Conservation (phyloP, 805 yeast species). For the Saccharomycopsis capsularis region DNA sequence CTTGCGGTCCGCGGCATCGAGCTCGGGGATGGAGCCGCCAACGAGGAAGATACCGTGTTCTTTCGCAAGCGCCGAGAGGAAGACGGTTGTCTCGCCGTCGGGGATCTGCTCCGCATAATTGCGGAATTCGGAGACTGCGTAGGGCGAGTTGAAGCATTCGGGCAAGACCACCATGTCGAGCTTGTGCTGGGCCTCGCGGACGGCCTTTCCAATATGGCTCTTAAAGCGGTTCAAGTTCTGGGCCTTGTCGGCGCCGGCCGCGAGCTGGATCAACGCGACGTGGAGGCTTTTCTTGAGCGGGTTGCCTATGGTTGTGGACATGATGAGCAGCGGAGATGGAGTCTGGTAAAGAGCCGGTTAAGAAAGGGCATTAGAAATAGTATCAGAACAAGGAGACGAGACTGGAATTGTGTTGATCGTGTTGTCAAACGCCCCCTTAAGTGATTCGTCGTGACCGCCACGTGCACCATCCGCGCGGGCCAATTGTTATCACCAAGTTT, state of each 20-base stretch:
- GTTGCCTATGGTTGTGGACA: conserved; percentile 11
- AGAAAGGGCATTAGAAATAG: no score
- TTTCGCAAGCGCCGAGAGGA: conserved; percentile 61
- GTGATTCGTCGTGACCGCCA: no score
- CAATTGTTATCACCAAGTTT: no score
- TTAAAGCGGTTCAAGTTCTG: conserved; percentile 69
- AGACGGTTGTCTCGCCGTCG: conserved; percentile 41
- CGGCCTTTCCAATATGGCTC: conserved; percentile 56
- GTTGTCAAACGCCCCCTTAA: no score
- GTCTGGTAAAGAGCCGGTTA: no score
- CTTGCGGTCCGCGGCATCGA: conserved; percentile 46
- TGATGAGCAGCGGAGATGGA: no score
- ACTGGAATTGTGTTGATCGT: no score
- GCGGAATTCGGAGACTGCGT: conserved; percentile 77
- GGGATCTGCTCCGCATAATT: conserved; percentile 88
- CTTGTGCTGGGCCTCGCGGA: conserved; percentile 43
- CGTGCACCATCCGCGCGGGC: no score
- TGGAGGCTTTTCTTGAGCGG: conserved; percentile 50
- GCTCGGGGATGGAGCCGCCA: conserved; percentile 93
- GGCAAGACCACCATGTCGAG: conserved; percentile 81
- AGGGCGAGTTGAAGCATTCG: conserved; percentile 95
- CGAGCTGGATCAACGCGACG: conserved; percentile 79
- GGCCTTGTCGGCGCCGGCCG: conserved; percentile 71
- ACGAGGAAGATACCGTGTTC: conserved; percentile 56
- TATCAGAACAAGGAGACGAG: no score